A percentile compares a stretch with the other conserved stretches of the same genome.
These are phyloP conservation scores for Eucommia ulmoides DNA, from an alignment of 257 asterid genomes.

Conservation along the genomic window DNA sequence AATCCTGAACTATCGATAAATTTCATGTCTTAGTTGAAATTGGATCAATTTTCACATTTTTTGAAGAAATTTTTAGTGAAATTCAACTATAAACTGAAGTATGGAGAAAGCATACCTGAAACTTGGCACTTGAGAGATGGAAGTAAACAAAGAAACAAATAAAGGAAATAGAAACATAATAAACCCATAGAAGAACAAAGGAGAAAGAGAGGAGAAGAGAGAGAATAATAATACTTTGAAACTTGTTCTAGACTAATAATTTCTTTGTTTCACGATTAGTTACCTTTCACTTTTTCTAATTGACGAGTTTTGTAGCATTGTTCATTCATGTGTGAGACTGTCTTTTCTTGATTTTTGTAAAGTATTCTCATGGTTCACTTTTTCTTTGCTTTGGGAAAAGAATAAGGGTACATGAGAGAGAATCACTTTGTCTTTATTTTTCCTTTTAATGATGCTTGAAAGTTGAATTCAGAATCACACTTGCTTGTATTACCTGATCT, in stretches of 20 bases:
- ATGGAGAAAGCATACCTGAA: slow-evolving; percentile 40
- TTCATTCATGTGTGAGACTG: slow-evolving; percentile 26
- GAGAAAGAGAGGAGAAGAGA: slow-evolving; percentile 15
- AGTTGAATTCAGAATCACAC: neutral
- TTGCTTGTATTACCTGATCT: neutral
- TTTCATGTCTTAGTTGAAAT: neutral
- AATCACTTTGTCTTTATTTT: neutral
- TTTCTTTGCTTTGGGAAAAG: slow-evolving; percentile 45
- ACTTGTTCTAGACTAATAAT: slow-evolving; percentile 6
- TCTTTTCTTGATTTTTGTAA: slow-evolving; percentile 9
- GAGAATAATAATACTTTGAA: slow-evolving; percentile 13
- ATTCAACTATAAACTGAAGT: neutral
- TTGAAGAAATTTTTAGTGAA: neutral
- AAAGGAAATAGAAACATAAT: slow-evolving; percentile 22
- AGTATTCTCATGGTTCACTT: slow-evolving; percentile 16
- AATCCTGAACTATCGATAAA: too few species aligned
- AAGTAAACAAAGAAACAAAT: slow-evolving; percentile 28
- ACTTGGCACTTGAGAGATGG: slow-evolving; percentile 51
- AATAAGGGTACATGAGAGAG: slow-evolving; percentile 11
- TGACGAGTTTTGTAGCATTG: slow-evolving; percentile 15
- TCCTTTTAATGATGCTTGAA: neutral
- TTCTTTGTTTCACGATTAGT: slow-evolving; percentile 10
- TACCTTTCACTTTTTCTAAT: slow-evolving; percentile 23
- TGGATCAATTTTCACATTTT: neutral
- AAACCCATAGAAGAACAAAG: slow-evolving; percentile 50